Base-by-base conservation (phyloP, 1,284 basidiomycete genomes). In the Chiua sp. region DNA sequence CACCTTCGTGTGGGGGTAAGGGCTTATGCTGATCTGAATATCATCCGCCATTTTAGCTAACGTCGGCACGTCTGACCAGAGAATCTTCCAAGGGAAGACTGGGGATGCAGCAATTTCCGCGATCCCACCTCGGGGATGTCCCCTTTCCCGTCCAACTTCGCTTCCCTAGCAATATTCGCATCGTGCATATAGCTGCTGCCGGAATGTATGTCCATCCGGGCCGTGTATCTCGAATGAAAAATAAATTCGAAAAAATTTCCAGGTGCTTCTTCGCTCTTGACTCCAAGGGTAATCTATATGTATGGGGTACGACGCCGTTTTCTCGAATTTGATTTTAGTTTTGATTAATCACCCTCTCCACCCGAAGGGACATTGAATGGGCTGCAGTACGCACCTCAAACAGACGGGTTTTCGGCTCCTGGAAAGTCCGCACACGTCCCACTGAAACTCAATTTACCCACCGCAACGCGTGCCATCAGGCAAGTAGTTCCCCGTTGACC, bases 261-360 rank as follows among this genome's bases (percentile, higher is more conserved):
- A 92, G 91, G 91, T 91, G 88, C 39, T 93, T 92, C 72, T 87
- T 92, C 69, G 91, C 90, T 3, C 74, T 93, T 49, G 92, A 94
- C 73, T 88, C 88, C 3, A 76, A 83, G 54, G 93, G 94, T 12
- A 77, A 78, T 37, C 77, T 95, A 13, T 86, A 89, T 74, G 91
- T 91, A n/a, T 96, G 93, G 93, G 93, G 93, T 91, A 71, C 62
- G 78, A 59, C 7, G 13, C 16, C 46, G 28, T 33, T 56, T 56
- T n/a, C 32, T 22, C 35, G 32, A 30, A 33, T 42, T 51, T 37
- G 22, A 49, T 12, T 53, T 26, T 47, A 22, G 47, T 47, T 44
- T 52, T 23, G 53, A 52, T 59, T 65, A 26, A 64, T 46, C n/a
- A 20, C n/a, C 35, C 57, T 5, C 51, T 50, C 20, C 55, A 88